A percentile compares a stretch with the other conserved stretches of the same genome.
phyloP scores from a whole-genome alignment of 2,329 filamentous ascomycete species.

The Cadophora gregata region DNA sequence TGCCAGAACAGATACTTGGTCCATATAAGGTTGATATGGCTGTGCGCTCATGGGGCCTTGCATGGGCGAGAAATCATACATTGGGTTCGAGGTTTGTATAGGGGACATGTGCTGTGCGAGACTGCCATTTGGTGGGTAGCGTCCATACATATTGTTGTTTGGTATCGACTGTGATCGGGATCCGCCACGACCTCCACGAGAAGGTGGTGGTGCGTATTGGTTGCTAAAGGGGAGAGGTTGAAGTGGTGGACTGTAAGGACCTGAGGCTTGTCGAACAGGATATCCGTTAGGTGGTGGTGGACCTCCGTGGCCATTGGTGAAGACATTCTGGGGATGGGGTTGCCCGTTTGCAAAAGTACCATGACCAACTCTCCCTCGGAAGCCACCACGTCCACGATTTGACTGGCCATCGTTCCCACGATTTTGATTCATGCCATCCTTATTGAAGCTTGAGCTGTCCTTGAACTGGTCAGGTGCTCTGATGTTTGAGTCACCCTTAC shows the following conservation, averaged over 20 bases:
- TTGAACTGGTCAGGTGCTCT: constrained; percentile 41
- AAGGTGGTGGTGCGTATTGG: constrained; percentile 41
- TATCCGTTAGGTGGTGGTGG: constrained; percentile 40
- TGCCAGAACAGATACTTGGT: constrained; percentile 55
- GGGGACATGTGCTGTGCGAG: constrained; percentile 48
- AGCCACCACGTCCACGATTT: constrained; percentile 52
- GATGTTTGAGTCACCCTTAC: constrained; percentile 41
- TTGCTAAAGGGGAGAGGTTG: constrained; percentile 45
- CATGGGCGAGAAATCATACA: constrained; percentile 60
- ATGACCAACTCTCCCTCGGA: constrained; percentile 51
- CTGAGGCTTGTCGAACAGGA: constrained; percentile 38
- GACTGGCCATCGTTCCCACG: constrained; percentile 48
- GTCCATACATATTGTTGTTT: constrained; percentile 56
- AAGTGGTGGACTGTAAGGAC: constrained; percentile 47
- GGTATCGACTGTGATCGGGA: constrained; percentile 68
- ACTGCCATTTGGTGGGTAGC: constrained; percentile 45
- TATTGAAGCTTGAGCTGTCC: constrained; percentile 36
- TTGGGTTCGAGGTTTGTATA: constrained; percentile 54
- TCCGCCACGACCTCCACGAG: constrained; percentile 54
- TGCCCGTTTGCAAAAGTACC: constrained; percentile 43
- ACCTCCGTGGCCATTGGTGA: constrained; percentile 48
- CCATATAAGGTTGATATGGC: constrained; percentile 62
- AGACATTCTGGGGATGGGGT: constrained; percentile 44
- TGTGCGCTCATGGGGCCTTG: constrained; percentile 63
- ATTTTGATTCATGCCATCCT: constrained; percentile 38